Evolutionary conservation across 179 eudicot species (phyloP), one percentile per base, ranked within the genome.

Genomic region (Pouteria campechiana): DNA sequence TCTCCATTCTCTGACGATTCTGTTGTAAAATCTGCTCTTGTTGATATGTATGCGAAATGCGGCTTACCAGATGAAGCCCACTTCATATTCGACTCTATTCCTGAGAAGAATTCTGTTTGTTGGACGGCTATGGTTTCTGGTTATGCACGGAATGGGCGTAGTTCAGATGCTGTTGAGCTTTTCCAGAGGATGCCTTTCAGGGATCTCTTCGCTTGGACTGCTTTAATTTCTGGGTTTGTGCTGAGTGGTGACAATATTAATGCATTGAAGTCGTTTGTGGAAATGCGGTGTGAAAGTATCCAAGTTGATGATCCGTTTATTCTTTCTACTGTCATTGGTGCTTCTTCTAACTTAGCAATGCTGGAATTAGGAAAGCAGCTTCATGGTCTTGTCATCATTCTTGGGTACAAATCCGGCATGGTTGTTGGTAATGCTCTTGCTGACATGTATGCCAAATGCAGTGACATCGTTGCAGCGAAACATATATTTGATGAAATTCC

Each of bases 381-480:
- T 11, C 93, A 86, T 43, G 47, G 76, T 35, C 60, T 82, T 49
- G 75, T 76, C 60, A 4, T 75, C 24, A 49, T 49, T 30, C 70
- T 82, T 41, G 93, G 96, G 38, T 72, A 65, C 57, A 85, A 73
- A 27, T 46, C 49, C 32, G 60, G 68, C 56, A 53, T 70, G 40
- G 78, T 63, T 47, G 56, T 79, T 29, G 30, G 71, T 38, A 81
- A 81, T 64, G 73, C 78, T 0, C 57, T 86, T 8, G 65, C 82
- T 17, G 93, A 78, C 53, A 82, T 86, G 96, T 86, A 86, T 58
- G 82, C 89, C 41, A 86, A 86, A 72, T 81, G 93, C 50, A 73
- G 96, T 40, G 93, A 82, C 45, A 35, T 86, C 19, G 32, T 57
- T 17, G 64, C 74, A 1, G 89, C 93, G 9, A 76, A 70, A 44